Base-by-base conservation (phyloP, 106 monocot genomes). In the Phalaenopsis aphrodite region DNA sequence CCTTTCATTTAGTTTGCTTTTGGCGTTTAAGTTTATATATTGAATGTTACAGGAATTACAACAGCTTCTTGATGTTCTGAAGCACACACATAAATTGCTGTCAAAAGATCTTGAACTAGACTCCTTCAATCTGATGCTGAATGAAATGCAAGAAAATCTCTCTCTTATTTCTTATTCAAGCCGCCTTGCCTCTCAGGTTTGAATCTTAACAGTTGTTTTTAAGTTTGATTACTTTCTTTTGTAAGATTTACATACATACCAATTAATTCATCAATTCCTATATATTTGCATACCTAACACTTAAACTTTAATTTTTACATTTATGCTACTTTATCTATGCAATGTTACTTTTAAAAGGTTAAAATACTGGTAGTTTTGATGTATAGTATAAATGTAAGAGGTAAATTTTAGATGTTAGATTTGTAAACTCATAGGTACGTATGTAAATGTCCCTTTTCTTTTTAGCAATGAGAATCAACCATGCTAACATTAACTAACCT, bases 131-230 rank as follows among this genome's bases (percentile, higher is more conserved):
- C 77, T 99, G 21, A 93, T 99, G 87, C 78, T 94, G 41, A 91
- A 91, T 86, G 98, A 99, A 86, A 95, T 99, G 89, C 90, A 99
- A 82, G 98, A 99, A 82, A 99, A 91, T 65, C 91, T 95, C 77
- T 99, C 98, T 10, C 90, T 99, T 81, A 88, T 99, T 87, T 99
- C 98, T 56, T 99, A 88, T 82, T 94, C 98, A 45, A 95, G 98
- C 72, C 88, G 98, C 21, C 84, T 99, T 48, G 72, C 93, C 75
- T 91, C 91, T 82, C 94, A 99, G 98, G 94, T 98, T 86, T 84
- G 88, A 23, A 12, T 87, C 19, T 72, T 5, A 45, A 16, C 74
- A 48, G 9, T 78, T 81, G 6, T 48, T 52, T 30, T 77, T 83
- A 43, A 55, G 8, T 68, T 48, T 9, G 43, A 45, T 45, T 45